Conservation (phyloP, 495 filamentous ascomycete species). For the Oleoguttula mirabilis region DNA sequence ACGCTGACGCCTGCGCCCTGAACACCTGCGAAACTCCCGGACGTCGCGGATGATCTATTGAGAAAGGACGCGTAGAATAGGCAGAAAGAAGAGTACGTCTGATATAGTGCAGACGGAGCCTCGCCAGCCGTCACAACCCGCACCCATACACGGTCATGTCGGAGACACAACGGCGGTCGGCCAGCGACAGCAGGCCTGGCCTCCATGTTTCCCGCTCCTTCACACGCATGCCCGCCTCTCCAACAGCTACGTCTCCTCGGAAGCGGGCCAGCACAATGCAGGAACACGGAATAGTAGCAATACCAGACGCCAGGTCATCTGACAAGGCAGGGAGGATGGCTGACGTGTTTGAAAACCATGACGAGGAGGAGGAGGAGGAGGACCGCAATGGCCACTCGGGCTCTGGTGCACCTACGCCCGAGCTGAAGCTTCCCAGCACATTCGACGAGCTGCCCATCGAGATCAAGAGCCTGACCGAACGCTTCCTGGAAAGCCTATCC, state of each 20-base stretch:
- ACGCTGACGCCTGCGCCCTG: neutral
- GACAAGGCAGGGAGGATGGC: conserved; percentile 21
- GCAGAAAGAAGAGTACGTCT: no score
- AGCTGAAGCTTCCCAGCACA: conserved; percentile 44
- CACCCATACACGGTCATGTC: no score
- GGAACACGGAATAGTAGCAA: conserved; percentile 38
- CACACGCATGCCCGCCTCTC: conserved; percentile 40
- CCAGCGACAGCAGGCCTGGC: conserved; percentile 24
- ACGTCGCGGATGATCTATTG: no score
- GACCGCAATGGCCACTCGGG: conserved; percentile 31
- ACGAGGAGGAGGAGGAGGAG: conserved; percentile 30
- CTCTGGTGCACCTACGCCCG: conserved; percentile 3
- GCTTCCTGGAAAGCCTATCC: conserved; percentile 82
- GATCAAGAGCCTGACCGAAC: conserved; percentile 75
- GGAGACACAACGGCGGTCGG: neutral
- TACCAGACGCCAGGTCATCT: conserved; percentile 26
- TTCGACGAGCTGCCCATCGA: conserved; percentile 88
- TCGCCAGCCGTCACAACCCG: no score
- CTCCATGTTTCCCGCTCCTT: conserved; percentile 40
- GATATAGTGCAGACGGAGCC: no score
- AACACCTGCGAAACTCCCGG: no score
- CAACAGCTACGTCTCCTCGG: conserved; percentile 33
- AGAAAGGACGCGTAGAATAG: no score
- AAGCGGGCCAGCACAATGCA: conserved; percentile 54
- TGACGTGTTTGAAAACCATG: conserved; percentile 34